Evolutionary conservation across 2,329 filamentous ascomycete genomes (phyloP), one percentile per base, ranked within the genome.

Genomic region (Pyrenophora seminiperda): DNA sequence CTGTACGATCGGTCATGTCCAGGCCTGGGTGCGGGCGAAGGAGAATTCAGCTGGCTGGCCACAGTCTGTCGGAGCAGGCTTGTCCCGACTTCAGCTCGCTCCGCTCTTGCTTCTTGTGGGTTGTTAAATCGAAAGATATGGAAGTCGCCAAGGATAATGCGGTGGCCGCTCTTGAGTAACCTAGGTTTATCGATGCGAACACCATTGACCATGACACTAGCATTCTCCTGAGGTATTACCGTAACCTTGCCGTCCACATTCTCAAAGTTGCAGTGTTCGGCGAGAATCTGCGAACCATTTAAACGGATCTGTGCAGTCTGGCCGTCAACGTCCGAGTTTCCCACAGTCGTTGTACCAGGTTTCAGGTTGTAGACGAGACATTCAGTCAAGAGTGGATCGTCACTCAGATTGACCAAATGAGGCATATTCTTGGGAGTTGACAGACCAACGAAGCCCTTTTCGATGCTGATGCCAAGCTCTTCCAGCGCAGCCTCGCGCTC

Each of bases 51-150:
- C 58, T 86, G 81, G 59, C 82, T 82, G 14, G 81, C 80, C 7
- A 87, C 77, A 5, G 92, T 95, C 67, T 97, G 93, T 37, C 93
- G 87, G 49, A 99, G 79, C 15, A 96, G 78, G 67, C 90, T 96
- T 13, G 76, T 75, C n/a, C 75, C 72, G 67, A 91, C 85, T 56
- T 96, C 91, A 10, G 91, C 92, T 46, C 94, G 81, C 75, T 99
- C 94, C 3, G 92, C 93, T 50, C 90, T 86, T 22, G 94, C 94
- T 76, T 99, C 94, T 79, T 96, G 88, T 0, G 94, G 94, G 69
- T 99, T 92, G 66, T 97, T 99, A 79, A 99, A 99, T 48, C 94
- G 83, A 76, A 99, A 97, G 54, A 99, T 99, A 72, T 99, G 94
- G 64, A 99, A 99, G 73, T 99, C 94, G 32, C 94, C 94, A 7